A percentile compares a stretch with the other conserved stretches of the same genome.
Evolutionary conservation across 2,329 filamentous ascomycete species (phyloP).

Genomic region (Cucurbitaria berberidis): DNA sequence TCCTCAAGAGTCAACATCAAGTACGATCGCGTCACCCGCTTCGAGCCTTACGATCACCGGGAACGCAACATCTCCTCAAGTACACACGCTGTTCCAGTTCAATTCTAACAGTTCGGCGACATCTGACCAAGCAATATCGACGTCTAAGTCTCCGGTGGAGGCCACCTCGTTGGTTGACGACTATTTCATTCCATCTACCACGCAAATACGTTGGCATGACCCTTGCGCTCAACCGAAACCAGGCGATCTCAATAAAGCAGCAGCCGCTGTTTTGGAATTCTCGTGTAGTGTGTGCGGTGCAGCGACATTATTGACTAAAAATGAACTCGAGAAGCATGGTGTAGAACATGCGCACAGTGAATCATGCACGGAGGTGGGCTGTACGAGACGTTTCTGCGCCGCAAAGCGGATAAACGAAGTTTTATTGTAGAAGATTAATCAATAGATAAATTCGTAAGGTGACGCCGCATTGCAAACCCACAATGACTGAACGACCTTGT

Average conservation of each 20-base stretch:
- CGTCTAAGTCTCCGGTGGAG: not conserved
- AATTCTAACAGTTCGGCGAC: conserved; percentile 13
- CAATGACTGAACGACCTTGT: too few relatives aligned
- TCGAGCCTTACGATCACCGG: not conserved
- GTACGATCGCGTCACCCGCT: not conserved
- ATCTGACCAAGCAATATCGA: not conserved
- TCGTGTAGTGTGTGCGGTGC: conserved; percentile 30
- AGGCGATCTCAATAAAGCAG: conserved; percentile 17
- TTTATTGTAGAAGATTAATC: too few relatives aligned
- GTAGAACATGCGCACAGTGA: conserved; percentile 34
- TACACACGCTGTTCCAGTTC: conserved; percentile 21
- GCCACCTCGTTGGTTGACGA: conserved; percentile 8
- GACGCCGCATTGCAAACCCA: too few relatives aligned
- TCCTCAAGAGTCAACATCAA: not conserved
- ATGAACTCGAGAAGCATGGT: conserved; percentile 30
- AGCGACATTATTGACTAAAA: conserved; percentile 31
- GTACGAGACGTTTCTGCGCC: conserved; percentile 35
- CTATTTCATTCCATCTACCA: conserved; percentile 30
- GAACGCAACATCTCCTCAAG: not conserved
- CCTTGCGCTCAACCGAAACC: conserved; percentile 14
- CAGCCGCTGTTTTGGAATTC: conserved; percentile 17
- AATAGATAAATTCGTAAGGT: too few relatives aligned
- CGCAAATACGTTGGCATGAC: conserved; percentile 33
- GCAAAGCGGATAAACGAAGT: conserved; percentile 6
- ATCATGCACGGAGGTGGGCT: conserved; percentile 20